Evolutionary conservation across 1,139 yeast species (phyloP), one percentile per base, ranked within the genome.

Genomic region (Hansenula anomala): DNA sequence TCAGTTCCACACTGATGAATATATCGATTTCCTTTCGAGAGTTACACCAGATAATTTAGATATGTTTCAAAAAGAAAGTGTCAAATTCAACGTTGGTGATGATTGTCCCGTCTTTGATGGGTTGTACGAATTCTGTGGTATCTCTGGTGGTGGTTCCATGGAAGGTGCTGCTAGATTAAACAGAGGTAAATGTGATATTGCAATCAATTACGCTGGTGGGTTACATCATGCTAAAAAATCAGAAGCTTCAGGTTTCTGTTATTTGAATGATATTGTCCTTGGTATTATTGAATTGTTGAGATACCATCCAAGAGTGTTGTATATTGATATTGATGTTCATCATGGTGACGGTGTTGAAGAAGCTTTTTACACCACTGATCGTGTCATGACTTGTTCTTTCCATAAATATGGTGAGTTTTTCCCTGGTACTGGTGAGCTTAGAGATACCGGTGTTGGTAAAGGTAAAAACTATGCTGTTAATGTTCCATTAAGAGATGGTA

Each of bases 301-400:
- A 42, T 89, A 88, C 58, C 96, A 92, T 63, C 95, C 96, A 34
- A 73, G 97, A 51, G 97, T 92, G n/a, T 70, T 92, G 51, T 92
- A 92, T 60, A 84, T 92, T 47, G 98, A 92, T 60, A 92, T 89
- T 47, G 98, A 92, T 62, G 88, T 92, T 18, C 98, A 92, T 60
- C 98, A 92, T 57, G 98, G 98, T 42, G 98, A 92, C 63, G 98
- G 97, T 47, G 98, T 92, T 24, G 97, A 92, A 63, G 97, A 92
- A 61, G 97, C 97, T 0, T 92, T 92, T 58, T 92, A 90, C 63
- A 81, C 96, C 11, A 89, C 97, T 6, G 97, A 92, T 61, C 70
- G 97, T 49, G 98, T 92, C 37, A 89, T 92, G 97, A 92, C 97
- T 0, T 87, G 95, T 56, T 87, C 96, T 7, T 92, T 92, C 71